These are phyloP conservation scores for Neostapfia colusana DNA, from an alignment of 176 grass and related monocot genomes.

Conservation along the genomic window DNA sequence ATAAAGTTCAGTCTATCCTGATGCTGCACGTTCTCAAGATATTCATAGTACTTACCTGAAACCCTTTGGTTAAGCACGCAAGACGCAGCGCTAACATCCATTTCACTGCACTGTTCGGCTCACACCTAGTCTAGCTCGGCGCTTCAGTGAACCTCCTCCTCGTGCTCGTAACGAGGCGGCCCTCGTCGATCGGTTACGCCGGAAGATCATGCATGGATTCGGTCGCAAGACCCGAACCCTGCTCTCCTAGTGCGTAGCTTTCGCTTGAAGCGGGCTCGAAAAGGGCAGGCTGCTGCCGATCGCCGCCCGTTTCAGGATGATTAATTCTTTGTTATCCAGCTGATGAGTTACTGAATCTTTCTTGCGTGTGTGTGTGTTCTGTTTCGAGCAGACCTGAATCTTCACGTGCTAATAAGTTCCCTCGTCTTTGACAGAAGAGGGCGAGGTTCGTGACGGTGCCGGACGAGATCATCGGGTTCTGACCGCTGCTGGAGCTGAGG, in stretches of 20 bases:
- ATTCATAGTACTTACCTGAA: neutral
- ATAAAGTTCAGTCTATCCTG: no score
- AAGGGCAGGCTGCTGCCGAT: neutral
- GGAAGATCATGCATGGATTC: slow-evolving; percentile 39
- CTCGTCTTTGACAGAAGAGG: slow-evolving; percentile 51
- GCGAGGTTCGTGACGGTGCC: slow-evolving; percentile 67
- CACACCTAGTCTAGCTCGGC: neutral
- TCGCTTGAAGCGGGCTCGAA: slow-evolving; percentile 8
- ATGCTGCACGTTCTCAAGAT: neutral
- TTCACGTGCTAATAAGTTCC: neutral
- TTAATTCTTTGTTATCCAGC: neutral
- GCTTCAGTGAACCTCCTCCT: neutral
- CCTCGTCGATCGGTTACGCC: neutral
- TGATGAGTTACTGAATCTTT: no score
- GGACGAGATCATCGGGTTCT: slow-evolving; percentile 72
- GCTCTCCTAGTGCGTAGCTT: neutral
- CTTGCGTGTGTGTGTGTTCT: neutral
- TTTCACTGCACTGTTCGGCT: neutral
- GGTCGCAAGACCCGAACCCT: neutral
- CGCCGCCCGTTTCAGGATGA: neutral
- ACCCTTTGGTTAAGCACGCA: neutral
- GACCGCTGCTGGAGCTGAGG: neutral
- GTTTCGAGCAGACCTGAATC: neutral
- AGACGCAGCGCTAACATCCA: neutral
- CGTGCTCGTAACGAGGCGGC: neutral